phyloP scores from a whole-genome alignment of 164 flowering plant species.

The Annona cherimola region DNA sequence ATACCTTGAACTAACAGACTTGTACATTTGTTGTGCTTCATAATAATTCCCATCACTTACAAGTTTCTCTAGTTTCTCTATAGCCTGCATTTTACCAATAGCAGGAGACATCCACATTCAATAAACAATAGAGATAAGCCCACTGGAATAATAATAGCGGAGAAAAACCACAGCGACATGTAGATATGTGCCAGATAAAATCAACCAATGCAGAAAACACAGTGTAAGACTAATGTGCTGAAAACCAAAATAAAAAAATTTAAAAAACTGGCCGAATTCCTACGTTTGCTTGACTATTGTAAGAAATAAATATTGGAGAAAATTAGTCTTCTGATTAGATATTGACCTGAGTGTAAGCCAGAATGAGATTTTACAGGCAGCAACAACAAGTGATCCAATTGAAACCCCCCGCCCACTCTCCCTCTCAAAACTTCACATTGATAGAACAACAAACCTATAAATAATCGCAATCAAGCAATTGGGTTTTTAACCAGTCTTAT shows the following conservation, averaged over 20 bases:
- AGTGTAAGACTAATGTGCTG: background rate
- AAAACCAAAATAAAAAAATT: background rate
- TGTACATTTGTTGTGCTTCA: conserved; percentile 97
- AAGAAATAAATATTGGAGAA: no score
- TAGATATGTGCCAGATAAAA: background rate
- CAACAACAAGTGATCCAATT: no score
- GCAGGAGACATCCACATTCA: background rate
- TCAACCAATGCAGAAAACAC: background rate
- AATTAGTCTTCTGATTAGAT: no score
- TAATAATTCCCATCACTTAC: conserved; percentile 61
- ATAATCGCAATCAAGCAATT: no score
- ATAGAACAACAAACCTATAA: no score
- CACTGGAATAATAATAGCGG: background rate
- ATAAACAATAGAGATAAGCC: background rate
- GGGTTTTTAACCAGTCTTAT: no score
- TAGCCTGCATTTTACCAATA: conserved; percentile 37
- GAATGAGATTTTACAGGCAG: no score
- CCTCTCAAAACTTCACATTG: no score
- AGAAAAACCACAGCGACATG: background rate
- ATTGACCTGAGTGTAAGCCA: no score
- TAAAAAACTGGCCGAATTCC: background rate
- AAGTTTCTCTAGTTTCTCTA: conserved; percentile 67
- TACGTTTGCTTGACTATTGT: background rate
- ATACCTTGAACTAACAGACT: conserved; percentile 67
- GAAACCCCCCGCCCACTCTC: no score